Percentiles rank a stretch among this genome's conserved stretches.
These are phyloP conservation scores for Schoenoplectus tabernaemontani DNA, from an alignment of 202 grass and related monocot species.

Conservation along the genomic window DNA sequence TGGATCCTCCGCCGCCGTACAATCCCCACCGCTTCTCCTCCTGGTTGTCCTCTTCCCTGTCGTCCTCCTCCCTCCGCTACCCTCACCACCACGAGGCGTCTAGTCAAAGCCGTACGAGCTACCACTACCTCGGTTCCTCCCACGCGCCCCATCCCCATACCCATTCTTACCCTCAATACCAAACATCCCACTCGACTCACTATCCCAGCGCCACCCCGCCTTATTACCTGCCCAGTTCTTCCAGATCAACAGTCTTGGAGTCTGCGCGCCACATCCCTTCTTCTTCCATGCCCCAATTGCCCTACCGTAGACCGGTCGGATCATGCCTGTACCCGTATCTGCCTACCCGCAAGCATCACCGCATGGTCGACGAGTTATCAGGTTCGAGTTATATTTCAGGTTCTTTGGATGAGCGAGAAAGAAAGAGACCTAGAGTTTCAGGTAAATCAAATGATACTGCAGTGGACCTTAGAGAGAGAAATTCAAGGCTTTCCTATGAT, in stretches of 20 bases:
- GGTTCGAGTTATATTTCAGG: neutral
- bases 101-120: neutral
- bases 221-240: neutral
- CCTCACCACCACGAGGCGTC: neutral
- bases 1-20: slow-evolving; percentile 24
- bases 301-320: neutral
- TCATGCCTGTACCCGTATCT: neutral
- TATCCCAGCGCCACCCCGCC: slow-evolving; percentile 2
- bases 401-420: slow-evolving; percentile 16
- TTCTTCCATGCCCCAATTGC: neutral
- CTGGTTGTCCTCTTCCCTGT: neutral
- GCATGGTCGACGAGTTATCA: neutral
- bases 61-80: neutral
- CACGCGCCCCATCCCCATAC: neutral
- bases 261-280: neutral
- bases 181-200: slow-evolving; percentile 2
- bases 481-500: slow-evolving; percentile 13
- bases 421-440: slow-evolving; percentile 16
- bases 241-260: neutral
- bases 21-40: slow-evolving; percentile 12
- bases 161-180: neutral
- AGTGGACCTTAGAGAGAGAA: neutral
- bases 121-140: neutral
- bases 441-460: neutral
- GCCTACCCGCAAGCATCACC: slow-evolving; percentile 4